Conservation (phyloP, 306 rosid species). For the Cercis canadensis region DNA sequence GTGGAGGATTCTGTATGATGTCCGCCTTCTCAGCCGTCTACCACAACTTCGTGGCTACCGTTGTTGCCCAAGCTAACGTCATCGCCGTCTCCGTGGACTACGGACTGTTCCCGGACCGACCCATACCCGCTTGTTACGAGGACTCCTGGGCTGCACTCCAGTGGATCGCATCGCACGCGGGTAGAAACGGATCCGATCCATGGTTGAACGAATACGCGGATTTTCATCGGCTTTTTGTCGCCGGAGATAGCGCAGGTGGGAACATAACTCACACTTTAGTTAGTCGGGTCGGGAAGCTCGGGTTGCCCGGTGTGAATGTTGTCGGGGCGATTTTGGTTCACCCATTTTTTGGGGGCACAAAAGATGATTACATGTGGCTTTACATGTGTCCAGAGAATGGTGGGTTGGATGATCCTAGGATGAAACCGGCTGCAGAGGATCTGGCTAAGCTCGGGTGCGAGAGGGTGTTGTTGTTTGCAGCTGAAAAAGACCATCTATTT, state of each 20-base stretch:
- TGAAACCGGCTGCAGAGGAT: slow-evolving; percentile 56
- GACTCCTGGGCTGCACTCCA: slow-evolving; percentile 50
- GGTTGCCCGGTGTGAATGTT: slow-evolving; percentile 36
- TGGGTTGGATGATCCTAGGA: slow-evolving; percentile 45
- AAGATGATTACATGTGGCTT: slow-evolving; percentile 53
- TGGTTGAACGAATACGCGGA: slow-evolving; percentile 53
- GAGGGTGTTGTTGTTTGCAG: slow-evolving; percentile 50
- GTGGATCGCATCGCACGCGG: slow-evolving; percentile 43
- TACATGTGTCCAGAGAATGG: slow-evolving; percentile 47
- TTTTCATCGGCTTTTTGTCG: slow-evolving; percentile 39
- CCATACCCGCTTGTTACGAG: no score
- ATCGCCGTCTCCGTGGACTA: no score
- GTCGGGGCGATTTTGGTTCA: slow-evolving; percentile 47
- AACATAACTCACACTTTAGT: no score
- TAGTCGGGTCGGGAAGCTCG: slow-evolving; percentile 1
- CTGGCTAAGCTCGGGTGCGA: slow-evolving; percentile 46
- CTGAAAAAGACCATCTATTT: slow-evolving; percentile 58
- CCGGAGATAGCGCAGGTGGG: slow-evolving; percentile 52
- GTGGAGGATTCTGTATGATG: slow-evolving; percentile 40
- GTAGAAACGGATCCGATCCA: slow-evolving; percentile 44
- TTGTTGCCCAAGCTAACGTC: background rate
- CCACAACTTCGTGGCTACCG: slow-evolving; percentile 31
- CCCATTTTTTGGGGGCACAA: slow-evolving; percentile 51
- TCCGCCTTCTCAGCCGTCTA: slow-evolving; percentile 39
- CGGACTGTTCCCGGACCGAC: no score